phyloP scores from a whole-genome alignment of 2,329 filamentous ascomycete species.

The Madurella fahalii region DNA sequence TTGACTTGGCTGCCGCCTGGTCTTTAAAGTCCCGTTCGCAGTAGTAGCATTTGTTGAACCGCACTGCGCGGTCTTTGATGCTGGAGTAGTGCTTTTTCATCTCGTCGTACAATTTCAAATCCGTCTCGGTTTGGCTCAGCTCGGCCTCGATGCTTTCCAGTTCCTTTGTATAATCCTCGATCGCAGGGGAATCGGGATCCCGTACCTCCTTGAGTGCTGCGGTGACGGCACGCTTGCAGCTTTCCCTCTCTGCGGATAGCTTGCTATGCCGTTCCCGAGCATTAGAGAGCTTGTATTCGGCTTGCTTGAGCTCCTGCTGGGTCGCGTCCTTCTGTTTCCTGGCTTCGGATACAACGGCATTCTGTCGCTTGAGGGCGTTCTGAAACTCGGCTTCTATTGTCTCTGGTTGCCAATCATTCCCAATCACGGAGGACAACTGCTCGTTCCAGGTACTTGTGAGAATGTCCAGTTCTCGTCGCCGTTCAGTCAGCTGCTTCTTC shows the following conservation, averaged over 20 bases:
- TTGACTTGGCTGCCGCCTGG: constrained; percentile 55
- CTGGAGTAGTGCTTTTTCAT: constrained; percentile 68
- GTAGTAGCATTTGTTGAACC: constrained; percentile 69
- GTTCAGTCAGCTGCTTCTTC: constrained; percentile 73
- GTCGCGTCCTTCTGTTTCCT: constrained; percentile 67
- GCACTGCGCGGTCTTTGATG: constrained; percentile 61
- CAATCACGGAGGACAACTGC: constrained; percentile 63
- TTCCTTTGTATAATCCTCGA: constrained; percentile 53
- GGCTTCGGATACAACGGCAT: constrained; percentile 55
- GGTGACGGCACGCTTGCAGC: constrained; percentile 55
- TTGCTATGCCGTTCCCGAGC: constrained; percentile 60
- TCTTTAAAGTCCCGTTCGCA: constrained; percentile 69
- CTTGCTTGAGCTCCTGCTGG: constrained; percentile 68
- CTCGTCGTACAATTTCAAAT: constrained; percentile 65
- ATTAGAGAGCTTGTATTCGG: constrained; percentile 68
- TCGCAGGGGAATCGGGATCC: constrained; percentile 34
- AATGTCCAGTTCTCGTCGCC: constrained; percentile 70
- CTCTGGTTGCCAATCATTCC: constrained; percentile 62
- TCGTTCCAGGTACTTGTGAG: constrained; percentile 70
- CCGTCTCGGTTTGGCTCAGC: constrained; percentile 60
- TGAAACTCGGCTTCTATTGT: constrained; percentile 71
- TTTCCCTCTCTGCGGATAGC: constrained; percentile 58
- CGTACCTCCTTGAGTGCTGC: constrained; percentile 44
- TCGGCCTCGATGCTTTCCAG: constrained; percentile 47
- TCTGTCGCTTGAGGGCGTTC: constrained; percentile 54